Evolutionary conservation across 2,329 filamentous ascomycete genomes (phyloP), one percentile per base, ranked within the genome.

Genomic region (Calonectria pteridis): DNA sequence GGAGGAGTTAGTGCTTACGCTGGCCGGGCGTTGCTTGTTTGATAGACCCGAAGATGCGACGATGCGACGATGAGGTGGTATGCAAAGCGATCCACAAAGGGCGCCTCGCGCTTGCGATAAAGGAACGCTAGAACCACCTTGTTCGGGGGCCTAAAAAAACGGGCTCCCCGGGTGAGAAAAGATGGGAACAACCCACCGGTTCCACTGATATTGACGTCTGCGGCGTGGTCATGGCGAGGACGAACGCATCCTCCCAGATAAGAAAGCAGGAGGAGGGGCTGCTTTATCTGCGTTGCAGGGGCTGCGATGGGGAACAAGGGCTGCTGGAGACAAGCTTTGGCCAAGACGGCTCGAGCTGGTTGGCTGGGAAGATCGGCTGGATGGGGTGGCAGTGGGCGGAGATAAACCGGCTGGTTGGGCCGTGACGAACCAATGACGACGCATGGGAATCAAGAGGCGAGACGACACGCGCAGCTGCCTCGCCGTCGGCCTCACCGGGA

Each of bases 381-480:
- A 62, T 62, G 55, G 55, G 55, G 55, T 62, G 20, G 55, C 31
- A 62, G 28, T 62, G 33, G n/a, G 35, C 55, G 55, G 55, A 62
- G 55, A 62, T 62, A 62, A 62, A 62, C 55, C 55, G 55, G 55
- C 33, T 20, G n/a, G 37, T 37, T 62, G 55, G 55, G 55, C 55
- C 33, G 16, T 40, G 33, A 37, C n/a, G 55, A 37, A 43, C 55
- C 55, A 62, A 62, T 62, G 23, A 62, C 51, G 26, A 62, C 33
- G 55, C 55, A 23, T 6, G 55, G 13, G 13, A 3, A 28, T 26
- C 35, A 28, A n/a, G n/a, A n/a, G n/a, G n/a, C n/a, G 18, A 40
- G 6, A 46, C 43, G 43, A 46, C 43, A 43, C n/a, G 16, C 55
- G 23, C 28, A 16, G 33, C 29, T 37, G 33, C 33, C 55, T 62